phyloP scores from a whole-genome alignment of 2,329 filamentous ascomycete species.

The Aaosphaeria pasadenensis region DNA sequence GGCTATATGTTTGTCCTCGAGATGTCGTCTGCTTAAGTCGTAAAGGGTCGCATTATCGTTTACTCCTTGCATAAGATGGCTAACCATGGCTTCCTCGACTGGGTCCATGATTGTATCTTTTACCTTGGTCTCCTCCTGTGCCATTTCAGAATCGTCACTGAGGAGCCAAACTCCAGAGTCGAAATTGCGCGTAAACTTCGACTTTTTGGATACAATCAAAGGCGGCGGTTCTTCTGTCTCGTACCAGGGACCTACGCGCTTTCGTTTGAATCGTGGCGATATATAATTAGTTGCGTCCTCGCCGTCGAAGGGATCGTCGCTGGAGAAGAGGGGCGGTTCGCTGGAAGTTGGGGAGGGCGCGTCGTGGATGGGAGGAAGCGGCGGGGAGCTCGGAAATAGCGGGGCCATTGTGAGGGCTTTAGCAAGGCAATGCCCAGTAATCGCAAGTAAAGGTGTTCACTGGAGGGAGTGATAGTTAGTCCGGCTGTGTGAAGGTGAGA shows the following conservation, averaged over 20 bases:
- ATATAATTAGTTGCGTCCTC: slow-evolving; percentile 30
- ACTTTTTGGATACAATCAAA: slow-evolving; percentile 18
- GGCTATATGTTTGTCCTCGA: slow-evolving; percentile 20
- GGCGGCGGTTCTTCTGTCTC: slow-evolving; percentile 11
- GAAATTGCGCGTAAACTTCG: slow-evolving; percentile 24
- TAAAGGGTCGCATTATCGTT: slow-evolving; percentile 10
- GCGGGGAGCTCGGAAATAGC: slow-evolving; percentile 19
- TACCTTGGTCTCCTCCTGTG: slow-evolving; percentile 8
- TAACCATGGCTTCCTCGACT: not conserved
- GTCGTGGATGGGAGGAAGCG: slow-evolving; percentile 15
- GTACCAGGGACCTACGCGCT: slow-evolving; percentile 32
- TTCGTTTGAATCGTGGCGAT: slow-evolving; percentile 30
- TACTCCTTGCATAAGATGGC: slow-evolving; percentile 1
- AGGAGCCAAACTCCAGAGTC: slow-evolving; percentile 32
- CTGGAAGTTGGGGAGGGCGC: slow-evolving; percentile 12
- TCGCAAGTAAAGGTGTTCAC: too few relatives aligned
- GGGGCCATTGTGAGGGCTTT: too few relatives aligned
- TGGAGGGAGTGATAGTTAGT: too few relatives aligned
- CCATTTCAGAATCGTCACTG: slow-evolving; percentile 21
- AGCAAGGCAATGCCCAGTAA: too few relatives aligned
- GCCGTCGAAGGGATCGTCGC: slow-evolving; percentile 21
- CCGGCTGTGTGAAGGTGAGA: too few relatives aligned
- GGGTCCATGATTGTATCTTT: slow-evolving; percentile 10
- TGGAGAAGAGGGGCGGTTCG: slow-evolving; percentile 24
- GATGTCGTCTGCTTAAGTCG: slow-evolving; percentile 8